These are phyloP conservation scores for Microdochium trichocladiopsis DNA, from an alignment of 2,329 filamentous ascomycete genomes.

Conservation along the genomic window DNA sequence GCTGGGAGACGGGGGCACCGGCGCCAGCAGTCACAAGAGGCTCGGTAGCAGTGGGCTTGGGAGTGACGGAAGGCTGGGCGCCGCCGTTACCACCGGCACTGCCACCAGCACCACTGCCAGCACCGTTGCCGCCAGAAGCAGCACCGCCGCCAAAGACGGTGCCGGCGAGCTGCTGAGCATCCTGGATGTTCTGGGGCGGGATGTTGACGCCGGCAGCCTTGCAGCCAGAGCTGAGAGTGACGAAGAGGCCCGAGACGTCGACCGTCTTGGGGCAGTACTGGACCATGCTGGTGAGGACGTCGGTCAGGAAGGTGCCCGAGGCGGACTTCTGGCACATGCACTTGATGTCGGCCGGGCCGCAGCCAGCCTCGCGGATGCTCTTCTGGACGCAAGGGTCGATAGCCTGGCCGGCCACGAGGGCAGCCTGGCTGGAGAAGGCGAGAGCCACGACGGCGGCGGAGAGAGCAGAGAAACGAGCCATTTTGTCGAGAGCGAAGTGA, in stretches of 20 bases:
- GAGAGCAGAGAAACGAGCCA: not conserved
- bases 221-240: conserved; percentile 24
- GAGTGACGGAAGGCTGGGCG: conserved; percentile 5
- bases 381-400: conserved; percentile 23
- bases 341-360: conserved; percentile 18
- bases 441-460: conserved; percentile 14
- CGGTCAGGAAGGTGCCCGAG: conserved; percentile 23
- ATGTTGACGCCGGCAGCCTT: conserved; percentile 18
- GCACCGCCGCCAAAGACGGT: conserved; percentile 2
- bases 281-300: conserved; percentile 29
- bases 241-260: conserved; percentile 22
- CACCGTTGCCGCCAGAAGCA: not conserved
- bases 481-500: not conserved
- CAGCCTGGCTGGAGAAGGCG: conserved; percentile 11
- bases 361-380: conserved; percentile 26
- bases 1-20: conserved; percentile 6
- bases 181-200: conserved; percentile 21
- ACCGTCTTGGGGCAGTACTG: conserved; percentile 25
- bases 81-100: conserved; percentile 1
- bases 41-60: conserved; percentile 1
- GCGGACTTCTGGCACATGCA: conserved; percentile 29
- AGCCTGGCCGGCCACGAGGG: conserved; percentile 13
- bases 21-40: conserved; percentile 3
- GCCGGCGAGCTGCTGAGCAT: conserved; percentile 18
- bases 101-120: conserved; percentile 2